phyloP scores from a whole-genome alignment of 1,284 basidiomycete genomes.

The Microbotryum lychnidis-dioicae region DNA sequence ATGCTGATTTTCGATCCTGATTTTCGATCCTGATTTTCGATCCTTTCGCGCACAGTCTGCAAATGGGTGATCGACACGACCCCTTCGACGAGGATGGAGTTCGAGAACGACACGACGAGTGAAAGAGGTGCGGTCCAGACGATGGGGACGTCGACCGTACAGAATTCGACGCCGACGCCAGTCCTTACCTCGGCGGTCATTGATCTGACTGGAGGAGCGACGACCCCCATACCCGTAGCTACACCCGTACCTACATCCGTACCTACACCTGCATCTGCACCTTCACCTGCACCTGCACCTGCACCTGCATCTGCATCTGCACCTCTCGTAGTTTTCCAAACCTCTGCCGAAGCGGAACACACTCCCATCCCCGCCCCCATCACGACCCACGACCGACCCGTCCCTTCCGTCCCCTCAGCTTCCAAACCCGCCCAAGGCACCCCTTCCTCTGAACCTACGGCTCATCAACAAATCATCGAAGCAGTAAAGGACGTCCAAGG shows the following conservation, averaged over 20 bases:
- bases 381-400: background rate
- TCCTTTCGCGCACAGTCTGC: conserved; percentile 1
- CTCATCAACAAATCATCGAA: conserved; percentile 5
- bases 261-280: background rate
- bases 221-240: background rate
- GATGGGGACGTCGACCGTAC: conserved; percentile 12
- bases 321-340: background rate
- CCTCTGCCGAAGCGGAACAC: background rate
- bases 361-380: background rate
- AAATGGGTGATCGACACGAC: conserved; percentile 26
- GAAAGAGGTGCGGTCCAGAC: background rate
- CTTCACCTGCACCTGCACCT: background rate
- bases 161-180: background rate
- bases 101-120: background rate
- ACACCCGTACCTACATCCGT: background rate
- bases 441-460: background rate
- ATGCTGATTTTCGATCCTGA: background rate
- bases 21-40: background rate
- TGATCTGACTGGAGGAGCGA: background rate
- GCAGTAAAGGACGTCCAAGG: conserved; percentile 3
- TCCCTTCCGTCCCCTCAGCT: background rate
- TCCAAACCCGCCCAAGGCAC: conserved; percentile 6
- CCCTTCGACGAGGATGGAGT: background rate
- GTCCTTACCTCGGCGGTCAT: too few species aligned
- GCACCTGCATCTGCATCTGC: background rate